A percentile compares a stretch with the other conserved stretches of the same genome.
phyloP scores from a whole-genome alignment of 371 early-diverging fungal species.

The Mucor racemosus region DNA sequence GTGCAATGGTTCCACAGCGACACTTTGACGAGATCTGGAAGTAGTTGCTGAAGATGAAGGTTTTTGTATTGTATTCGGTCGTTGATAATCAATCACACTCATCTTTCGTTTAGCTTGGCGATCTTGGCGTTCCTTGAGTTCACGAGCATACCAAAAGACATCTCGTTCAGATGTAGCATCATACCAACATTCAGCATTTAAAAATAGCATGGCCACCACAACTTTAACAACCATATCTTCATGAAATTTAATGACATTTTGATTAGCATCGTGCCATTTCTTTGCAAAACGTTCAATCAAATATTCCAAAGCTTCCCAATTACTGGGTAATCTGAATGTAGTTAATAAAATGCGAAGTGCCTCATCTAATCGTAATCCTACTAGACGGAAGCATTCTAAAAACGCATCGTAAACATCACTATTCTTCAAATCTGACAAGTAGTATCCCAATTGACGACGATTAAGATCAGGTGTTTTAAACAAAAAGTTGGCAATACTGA shows the following conservation, averaged over 20 bases:
- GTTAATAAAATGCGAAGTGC: conserved; percentile 78
- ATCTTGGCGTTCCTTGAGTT: conserved; percentile 46
- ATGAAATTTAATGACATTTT: conserved; percentile 62
- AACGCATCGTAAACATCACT: conserved; percentile 74
- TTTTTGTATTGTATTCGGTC: conserved; percentile 9
- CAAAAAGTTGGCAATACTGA: conserved; percentile 82
- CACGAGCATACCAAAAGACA: conserved; percentile 56
- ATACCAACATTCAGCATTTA: conserved; percentile 90
- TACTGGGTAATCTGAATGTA: conserved; percentile 78
- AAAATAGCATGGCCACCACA: conserved; percentile 81
- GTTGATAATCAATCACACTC: conserved; percentile 34
- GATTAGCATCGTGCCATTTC: conserved; percentile 75
- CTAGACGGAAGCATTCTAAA: conserved; percentile 76
- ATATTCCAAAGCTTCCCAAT: conserved; percentile 75
- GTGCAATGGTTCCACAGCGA: conserved; percentile 47
- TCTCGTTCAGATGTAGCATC: conserved; percentile 55
- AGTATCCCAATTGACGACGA: conserved; percentile 76
- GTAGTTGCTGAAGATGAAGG: not conserved
- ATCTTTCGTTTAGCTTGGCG: conserved; percentile 38
- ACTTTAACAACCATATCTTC: conserved; percentile 75
- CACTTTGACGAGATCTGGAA: conserved; percentile 28
- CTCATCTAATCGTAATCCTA: conserved; percentile 76
- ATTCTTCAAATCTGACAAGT: conserved; percentile 55
- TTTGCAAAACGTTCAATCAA: conserved; percentile 80
- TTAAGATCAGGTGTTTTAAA: conserved; percentile 81